These are phyloP conservation scores for Endothia cerciana DNA, from an alignment of 2,329 filamentous ascomycete genomes.

Conservation along the genomic window DNA sequence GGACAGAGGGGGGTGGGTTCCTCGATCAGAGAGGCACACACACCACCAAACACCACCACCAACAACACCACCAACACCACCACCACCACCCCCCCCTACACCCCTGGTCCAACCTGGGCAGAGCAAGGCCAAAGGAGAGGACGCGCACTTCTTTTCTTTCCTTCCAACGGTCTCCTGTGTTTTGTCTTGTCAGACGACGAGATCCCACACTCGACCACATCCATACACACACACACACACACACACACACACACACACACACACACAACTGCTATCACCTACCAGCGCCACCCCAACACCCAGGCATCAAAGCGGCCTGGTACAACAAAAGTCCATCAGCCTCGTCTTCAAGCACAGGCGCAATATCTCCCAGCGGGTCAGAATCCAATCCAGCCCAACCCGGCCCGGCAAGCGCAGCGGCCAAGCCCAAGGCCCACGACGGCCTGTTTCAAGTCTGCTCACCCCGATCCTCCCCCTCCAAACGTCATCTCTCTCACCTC, in stretches of 20 bases:
- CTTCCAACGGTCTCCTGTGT: neutral
- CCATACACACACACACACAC: too few species aligned
- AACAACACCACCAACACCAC: neutral
- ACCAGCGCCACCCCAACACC: neutral
- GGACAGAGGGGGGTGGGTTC: neutral
- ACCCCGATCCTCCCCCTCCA: conserved; percentile 22
- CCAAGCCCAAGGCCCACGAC: conserved; percentile 19
- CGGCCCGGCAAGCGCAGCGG: conserved; percentile 1
- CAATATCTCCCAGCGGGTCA: neutral
- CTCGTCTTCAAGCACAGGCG: neutral
- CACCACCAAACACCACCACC: neutral
- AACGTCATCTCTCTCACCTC: conserved; percentile 24
- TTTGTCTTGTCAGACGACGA: conserved; percentile 4
- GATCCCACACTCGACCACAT: neutral
- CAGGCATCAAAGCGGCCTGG: neutral
- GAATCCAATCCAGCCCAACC: neutral
- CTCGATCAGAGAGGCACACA: neutral
- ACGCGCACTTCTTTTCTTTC: neutral
- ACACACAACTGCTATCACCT: neutral
- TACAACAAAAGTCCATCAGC: neutral
- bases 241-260: too few species aligned
- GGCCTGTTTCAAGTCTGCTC: conserved; percentile 29
- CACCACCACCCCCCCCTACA: neutral
- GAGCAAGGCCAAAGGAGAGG: neutral
- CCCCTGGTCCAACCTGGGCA: neutral